Conservation (phyloP, 306 rosid genomes). For the Argentina anserina region DNA sequence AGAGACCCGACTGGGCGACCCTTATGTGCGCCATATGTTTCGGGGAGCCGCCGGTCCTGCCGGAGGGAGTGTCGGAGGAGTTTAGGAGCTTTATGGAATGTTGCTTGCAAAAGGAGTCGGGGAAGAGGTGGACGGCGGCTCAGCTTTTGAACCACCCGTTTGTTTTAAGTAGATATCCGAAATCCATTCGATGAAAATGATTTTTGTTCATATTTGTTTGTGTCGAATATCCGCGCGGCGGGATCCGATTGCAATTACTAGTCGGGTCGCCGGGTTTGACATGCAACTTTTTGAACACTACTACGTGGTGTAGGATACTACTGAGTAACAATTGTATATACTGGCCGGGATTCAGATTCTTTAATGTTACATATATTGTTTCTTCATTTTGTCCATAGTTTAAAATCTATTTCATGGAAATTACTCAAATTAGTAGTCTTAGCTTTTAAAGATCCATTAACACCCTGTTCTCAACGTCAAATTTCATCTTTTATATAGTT, state of each 20-base stretch:
- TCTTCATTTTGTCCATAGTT: background rate
- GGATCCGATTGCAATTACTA: slow-evolving; percentile 4
- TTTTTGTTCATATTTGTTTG: background rate
- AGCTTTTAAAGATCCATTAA: background rate
- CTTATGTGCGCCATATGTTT: slow-evolving; percentile 90
- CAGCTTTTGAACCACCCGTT: slow-evolving; percentile 75
- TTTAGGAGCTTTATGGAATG: slow-evolving; percentile 60
- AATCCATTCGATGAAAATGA: background rate
- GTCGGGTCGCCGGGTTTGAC: slow-evolving; percentile 11
- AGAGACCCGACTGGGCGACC: slow-evolving; percentile 88
- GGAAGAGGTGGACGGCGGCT: slow-evolving; percentile 66
- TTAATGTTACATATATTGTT: background rate
- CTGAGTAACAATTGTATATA: slow-evolving; percentile 6
- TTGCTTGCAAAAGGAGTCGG: slow-evolving; percentile 77
- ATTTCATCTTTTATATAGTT: no score
- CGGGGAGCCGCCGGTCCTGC: slow-evolving; percentile 67
- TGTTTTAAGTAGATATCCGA: slow-evolving; percentile 28
- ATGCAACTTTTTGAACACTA: background rate
- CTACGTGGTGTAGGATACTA: background rate
- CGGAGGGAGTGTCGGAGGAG: slow-evolving; percentile 50
- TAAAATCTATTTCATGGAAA: no score
- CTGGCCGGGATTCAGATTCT: background rate
- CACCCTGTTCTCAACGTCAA: background rate
- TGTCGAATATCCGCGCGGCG: slow-evolving; percentile 7
- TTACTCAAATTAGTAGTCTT: no score